Base-by-base conservation (phyloP, 306 rosid genomes). In the Potentilla sterilis region DNA sequence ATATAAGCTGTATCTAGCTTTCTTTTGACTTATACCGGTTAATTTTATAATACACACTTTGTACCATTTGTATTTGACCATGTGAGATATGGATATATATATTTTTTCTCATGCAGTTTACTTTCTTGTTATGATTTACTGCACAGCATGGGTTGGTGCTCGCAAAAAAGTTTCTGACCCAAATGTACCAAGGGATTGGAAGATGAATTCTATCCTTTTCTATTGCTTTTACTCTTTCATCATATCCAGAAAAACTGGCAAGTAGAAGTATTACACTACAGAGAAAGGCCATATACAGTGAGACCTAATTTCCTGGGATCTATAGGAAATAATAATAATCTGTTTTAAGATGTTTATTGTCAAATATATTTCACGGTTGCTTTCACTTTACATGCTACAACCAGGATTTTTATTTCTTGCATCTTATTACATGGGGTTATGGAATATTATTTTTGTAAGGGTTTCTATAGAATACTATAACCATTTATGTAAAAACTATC, bases 1-100 rank as follows among this genome's bases (percentile, higher is more conserved):
- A 49, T 46, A 65, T 79, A 47, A 68, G 81, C 61, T 87, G 87
- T 87, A 46, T 67, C 77, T 77, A 72, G 81, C 65, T 76, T 83
- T 64, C 70, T 77, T 72, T 69, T 54, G 72, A 75, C 69, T 32
- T 69, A 44, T 65, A 77, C 47, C 73, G 57, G 75, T 81, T 76
- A 62, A 9, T 44, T 67, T 55, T 59, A 79, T 22, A 49, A 71
- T 64, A 77, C 80, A 77, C 72, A 75, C 47, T 75, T 18, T 84
- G 79, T 85, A 77, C 65, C 5, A 41, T 77, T 48, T 81, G 81
- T 73, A 65, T 66, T 73, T 79, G 37, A 34, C 61, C 41, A 61
- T 82, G 67, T 41, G 69, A 77, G 64, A 42, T 70, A 77, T 15
- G 78, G 54, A 40, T 70, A 79, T 65, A 68, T 22, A 32, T 72